Conservation (phyloP, 1,139 yeast genomes). For the Cylindricascospora bacillispora region DNA sequence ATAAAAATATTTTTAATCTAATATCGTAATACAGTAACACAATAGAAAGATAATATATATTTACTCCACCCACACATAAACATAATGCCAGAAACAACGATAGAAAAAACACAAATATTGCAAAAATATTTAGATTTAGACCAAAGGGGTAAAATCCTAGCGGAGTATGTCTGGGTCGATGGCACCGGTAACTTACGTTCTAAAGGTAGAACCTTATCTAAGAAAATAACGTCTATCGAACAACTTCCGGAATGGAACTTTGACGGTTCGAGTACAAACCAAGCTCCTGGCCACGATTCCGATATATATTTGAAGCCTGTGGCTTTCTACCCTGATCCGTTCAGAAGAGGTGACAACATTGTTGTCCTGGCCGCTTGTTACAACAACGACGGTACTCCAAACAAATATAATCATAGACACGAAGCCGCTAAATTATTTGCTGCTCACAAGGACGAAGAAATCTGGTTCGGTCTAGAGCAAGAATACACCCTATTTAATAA, state of each 20-base stretch:
- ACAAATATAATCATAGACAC: slow-evolving; percentile 95
- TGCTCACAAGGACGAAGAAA: slow-evolving; percentile 73
- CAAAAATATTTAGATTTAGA: slow-evolving; percentile 72
- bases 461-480: slow-evolving; percentile 98
- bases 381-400: slow-evolving; percentile 98
- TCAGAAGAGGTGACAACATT: slow-evolving; percentile 95
- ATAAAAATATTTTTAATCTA: no score
- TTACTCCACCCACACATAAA: no score
- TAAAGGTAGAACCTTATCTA: slow-evolving; percentile 74
- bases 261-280: slow-evolving; percentile 97
- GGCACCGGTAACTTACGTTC: slow-evolving; percentile 88
- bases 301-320: slow-evolving; percentile 91
- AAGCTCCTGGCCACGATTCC: slow-evolving; percentile 97
- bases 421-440: slow-evolving; percentile 93
- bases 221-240: slow-evolving; percentile 58
- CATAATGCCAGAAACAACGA: no score
- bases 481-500: slow-evolving; percentile 95
- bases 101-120: slow-evolving; percentile 65
- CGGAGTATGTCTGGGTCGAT: slow-evolving; percentile 98
- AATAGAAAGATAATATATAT: no score
- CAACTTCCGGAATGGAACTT: slow-evolving; percentile 99
- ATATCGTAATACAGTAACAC: no score
- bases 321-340: slow-evolving; percentile 89
- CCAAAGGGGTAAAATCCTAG: slow-evolving; percentile 78
- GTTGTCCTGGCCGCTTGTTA: slow-evolving; percentile 93